Evolutionary conservation across 1,284 basidiomycete species (phyloP).

Genomic region (Ganoderma meredithae): DNA sequence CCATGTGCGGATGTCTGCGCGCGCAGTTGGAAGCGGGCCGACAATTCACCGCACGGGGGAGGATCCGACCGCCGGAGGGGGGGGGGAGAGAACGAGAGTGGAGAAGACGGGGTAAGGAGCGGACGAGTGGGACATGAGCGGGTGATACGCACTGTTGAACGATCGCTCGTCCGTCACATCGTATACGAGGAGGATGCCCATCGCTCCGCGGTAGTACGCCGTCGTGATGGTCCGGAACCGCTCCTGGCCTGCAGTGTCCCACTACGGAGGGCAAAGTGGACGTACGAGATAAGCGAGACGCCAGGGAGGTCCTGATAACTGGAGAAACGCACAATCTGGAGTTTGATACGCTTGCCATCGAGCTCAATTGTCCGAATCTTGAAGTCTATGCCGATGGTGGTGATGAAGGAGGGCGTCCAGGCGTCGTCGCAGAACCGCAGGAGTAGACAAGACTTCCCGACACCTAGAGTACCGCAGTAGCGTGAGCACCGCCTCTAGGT

Average conservation of each 20-base stretch:
- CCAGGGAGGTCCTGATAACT: too few relatives aligned
- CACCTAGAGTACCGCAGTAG: slow-evolving; percentile 59
- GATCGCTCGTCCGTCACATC: slow-evolving; percentile 98
- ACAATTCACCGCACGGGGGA: neutral
- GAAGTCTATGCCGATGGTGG: slow-evolving; percentile 97
- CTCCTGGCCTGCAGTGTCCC: slow-evolving; percentile 99
- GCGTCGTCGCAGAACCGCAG: slow-evolving; percentile 99
- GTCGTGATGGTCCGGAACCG: slow-evolving; percentile 99
- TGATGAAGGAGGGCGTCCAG: slow-evolving; percentile 99
- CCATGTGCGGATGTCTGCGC: slow-evolving; percentile 98
- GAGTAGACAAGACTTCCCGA: slow-evolving; percentile 98
- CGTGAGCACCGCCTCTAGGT: slow-evolving; percentile 10
- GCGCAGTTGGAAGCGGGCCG: neutral
- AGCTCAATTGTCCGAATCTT: slow-evolving; percentile 98
- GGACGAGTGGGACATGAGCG: slow-evolving; percentile 6
- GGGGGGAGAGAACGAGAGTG: slow-evolving; percentile 11
- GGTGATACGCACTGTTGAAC: slow-evolving; percentile 85
- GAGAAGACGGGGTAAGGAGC: too few relatives aligned
- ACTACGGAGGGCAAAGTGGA: slow-evolving; percentile 55
- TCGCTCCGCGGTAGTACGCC: slow-evolving; percentile 99
- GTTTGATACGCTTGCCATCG: slow-evolving; percentile 95
- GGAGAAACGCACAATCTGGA: slow-evolving; percentile 83
- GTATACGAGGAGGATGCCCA: slow-evolving; percentile 99
- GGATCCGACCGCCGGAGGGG: neutral
- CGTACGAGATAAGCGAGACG: neutral